Conservation (phyloP, 108 stramenopile genomes). For the Epithemia pelagica region DNA sequence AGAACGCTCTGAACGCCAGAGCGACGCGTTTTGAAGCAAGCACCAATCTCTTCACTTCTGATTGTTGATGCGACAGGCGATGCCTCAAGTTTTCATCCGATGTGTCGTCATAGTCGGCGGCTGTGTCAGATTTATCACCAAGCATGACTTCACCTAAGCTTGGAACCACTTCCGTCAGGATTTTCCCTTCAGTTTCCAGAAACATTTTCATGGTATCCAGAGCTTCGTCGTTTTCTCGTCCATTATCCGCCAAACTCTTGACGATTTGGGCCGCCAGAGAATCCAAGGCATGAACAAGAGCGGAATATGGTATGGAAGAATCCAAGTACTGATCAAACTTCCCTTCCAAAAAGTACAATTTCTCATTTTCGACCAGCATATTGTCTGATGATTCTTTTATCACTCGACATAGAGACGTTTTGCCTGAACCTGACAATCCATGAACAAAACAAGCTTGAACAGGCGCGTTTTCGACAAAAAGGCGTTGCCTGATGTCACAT, state of each 20-base stretch:
- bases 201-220: not conserved
- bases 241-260: too few relatives aligned
- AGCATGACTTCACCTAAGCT: not conserved
- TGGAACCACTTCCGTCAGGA: not conserved
- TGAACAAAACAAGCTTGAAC: not conserved
- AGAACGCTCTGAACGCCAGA: not conserved
- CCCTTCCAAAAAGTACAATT: not conserved
- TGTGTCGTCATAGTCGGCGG: not conserved
- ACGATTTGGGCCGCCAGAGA: not conserved
- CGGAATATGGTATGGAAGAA: not conserved
- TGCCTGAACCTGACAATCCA: not conserved
- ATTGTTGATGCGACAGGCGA: not conserved
- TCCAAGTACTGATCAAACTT: not conserved
- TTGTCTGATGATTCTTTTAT: not conserved
- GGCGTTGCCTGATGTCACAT: too few relatives aligned
- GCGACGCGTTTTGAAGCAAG: not conserved
- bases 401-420: not conserved
- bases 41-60: not conserved
- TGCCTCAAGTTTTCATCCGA: not conserved
- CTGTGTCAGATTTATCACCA: not conserved
- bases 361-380: not conserved
- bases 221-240: not conserved
- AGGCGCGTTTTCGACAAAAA: not conserved
- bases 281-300: not conserved
- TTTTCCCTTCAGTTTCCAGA: not conserved